Evolutionary conservation across 306 rosid genomes (phyloP), one percentile per base, ranked within the genome.

Genomic region (Vigna angularis): DNA sequence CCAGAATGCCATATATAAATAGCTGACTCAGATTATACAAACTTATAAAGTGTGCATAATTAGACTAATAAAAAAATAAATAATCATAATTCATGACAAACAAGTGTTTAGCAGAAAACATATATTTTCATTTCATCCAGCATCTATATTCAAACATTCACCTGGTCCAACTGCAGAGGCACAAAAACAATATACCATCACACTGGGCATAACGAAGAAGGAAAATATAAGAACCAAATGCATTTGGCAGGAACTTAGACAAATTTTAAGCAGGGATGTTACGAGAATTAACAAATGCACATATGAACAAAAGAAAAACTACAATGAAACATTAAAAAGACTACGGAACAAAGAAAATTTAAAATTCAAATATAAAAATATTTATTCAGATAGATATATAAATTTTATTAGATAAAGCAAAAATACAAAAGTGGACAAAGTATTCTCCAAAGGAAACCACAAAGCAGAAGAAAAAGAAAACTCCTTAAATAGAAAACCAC

Each of bases 1-100:
- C 62, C 72, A 71, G 76, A 80, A 57, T 28, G 66, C 6, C 76
- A 24, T 66, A 16, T 24, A 74, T 14, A 38, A 72, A 70, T n/a
- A 14, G 48, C 14, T 20, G 55, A 72, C 52, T 61, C 77, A 53
- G 34, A 64, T 62, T 5, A 40, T 70, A 64, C 0, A 34, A n/a
- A 70, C 24, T 55, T 36, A 61, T 10, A 13, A 26, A 20, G 52
- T 79, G 36, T 40, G 38, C 79, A 52, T 51, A 18, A 75, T 18
- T 70, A 70, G 53, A 9, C 22, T 4, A 70, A 45, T 18, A 51
- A 18, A 70, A 26, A 71, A 18, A 20, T 18, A 32, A 55, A 18
- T 53, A 53, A 55, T 55, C 13, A 61, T 45, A 77, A 61, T 16
- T 18, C 14, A 52, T 45, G 72, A 67, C 11, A 15, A 59, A 14